Conservation (phyloP, 495 filamentous ascomycete species). For the Choiromyces venosus region DNA sequence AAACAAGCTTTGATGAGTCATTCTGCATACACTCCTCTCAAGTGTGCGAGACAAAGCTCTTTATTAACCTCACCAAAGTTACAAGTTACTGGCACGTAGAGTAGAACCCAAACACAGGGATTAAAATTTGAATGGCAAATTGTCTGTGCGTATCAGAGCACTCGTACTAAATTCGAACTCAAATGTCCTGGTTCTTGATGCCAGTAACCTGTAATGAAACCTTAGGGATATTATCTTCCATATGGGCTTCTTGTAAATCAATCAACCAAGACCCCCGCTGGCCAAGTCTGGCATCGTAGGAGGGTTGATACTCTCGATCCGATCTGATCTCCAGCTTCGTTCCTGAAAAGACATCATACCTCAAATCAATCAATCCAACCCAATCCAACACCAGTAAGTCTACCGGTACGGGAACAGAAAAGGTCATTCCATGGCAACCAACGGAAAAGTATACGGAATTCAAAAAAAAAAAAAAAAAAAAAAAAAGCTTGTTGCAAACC, state of each 20-base stretch:
- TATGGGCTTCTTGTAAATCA: not conserved
- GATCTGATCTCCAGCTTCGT: not conserved
- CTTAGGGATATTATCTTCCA: not conserved
- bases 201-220: conserved; percentile 17
- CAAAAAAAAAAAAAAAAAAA: too few relatives aligned
- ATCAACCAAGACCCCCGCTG: not conserved
- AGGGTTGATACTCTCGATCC: not conserved
- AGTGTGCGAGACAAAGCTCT: not conserved
- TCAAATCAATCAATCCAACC: too few relatives aligned
- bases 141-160: conserved; percentile 15
- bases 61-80: not conserved
- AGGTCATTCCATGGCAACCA: not conserved
- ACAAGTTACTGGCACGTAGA: too few relatives aligned
- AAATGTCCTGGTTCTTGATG: conserved; percentile 15
- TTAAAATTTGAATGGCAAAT: conserved; percentile 19
- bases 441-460: not conserved
- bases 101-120: too few relatives aligned
- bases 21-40: not conserved
- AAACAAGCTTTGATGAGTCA: conserved; percentile 1
- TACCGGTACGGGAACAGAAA: not conserved
- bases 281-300: not conserved
- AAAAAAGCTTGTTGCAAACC: not conserved
- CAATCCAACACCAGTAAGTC: too few relatives aligned
- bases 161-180: not conserved
- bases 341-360: too few relatives aligned